A percentile compares a stretch with the other conserved stretches of the same genome.
These are phyloP conservation scores for Chaetothyriales sp. DNA, from an alignment of 2,329 filamentous ascomycete genomes.

Conservation along the genomic window DNA sequence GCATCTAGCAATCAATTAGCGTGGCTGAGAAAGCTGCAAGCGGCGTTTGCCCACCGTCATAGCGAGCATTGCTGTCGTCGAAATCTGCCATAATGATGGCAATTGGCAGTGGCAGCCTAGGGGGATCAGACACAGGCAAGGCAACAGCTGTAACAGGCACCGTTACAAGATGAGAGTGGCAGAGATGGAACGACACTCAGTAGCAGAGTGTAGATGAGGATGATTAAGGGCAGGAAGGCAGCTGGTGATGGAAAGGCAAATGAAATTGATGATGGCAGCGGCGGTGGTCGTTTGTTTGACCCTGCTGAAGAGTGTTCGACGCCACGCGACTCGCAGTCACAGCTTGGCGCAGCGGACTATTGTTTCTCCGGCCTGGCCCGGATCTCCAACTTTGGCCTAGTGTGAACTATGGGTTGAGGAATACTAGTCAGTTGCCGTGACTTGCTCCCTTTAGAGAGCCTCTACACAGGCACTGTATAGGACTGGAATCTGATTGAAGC, in stretches of 20 bases:
- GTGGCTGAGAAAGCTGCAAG: slow-evolving; percentile 1
- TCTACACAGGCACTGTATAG: too few relatives aligned
- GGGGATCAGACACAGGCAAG: background rate
- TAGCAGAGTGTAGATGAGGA: background rate
- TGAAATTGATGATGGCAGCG: background rate
- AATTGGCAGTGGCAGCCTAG: background rate
- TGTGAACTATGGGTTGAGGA: too few relatives aligned
- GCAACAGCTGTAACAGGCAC: background rate
- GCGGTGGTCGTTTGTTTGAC: background rate
- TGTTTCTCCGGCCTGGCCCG: background rate
- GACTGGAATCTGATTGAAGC: too few relatives aligned
- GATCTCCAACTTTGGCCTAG: too few relatives aligned
- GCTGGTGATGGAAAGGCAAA: background rate
- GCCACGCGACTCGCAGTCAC: background rate
- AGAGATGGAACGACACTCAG: background rate
- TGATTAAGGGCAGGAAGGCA: background rate
- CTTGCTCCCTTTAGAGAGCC: background rate
- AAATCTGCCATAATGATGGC: slow-evolving; percentile 40
- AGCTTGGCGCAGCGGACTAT: background rate
- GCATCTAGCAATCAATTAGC: slow-evolving; percentile 18
- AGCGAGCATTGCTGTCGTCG: slow-evolving; percentile 51
- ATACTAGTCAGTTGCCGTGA: too few relatives aligned
- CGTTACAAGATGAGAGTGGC: background rate
- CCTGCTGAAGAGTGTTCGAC: background rate
- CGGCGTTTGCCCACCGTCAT: slow-evolving; percentile 43